Evolutionary conservation across 2,329 filamentous ascomycete species (phyloP).

Genomic region (Triangularia verruculosa): DNA sequence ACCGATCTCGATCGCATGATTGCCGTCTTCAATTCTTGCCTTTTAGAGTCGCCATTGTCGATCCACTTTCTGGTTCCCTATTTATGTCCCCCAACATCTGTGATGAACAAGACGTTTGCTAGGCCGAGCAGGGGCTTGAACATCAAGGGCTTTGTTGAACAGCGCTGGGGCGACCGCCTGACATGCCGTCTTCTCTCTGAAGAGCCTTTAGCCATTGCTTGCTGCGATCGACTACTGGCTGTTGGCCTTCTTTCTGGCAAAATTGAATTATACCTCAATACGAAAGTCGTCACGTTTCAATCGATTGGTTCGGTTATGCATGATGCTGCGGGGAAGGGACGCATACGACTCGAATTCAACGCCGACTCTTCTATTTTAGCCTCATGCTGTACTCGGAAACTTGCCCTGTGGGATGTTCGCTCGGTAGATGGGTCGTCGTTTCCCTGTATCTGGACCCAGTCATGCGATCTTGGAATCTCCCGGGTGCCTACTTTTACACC

Average conservation of each 20-base stretch:
- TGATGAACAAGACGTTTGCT: conserved; percentile 5
- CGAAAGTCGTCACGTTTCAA: neutral
- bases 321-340: too few relatives aligned
- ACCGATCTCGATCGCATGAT: conserved; percentile 3
- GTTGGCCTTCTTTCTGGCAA: neutral
- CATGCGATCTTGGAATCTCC: neutral
- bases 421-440: neutral
- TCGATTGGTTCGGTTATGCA: neutral
- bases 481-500: neutral
- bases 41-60: conserved; percentile 2
- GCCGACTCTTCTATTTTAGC: neutral
- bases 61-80: conserved; percentile 12
- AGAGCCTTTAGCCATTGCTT: neutral
- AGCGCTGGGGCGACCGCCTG: conserved; percentile 8
- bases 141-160: neutral
- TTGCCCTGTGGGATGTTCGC: conserved; percentile 1
- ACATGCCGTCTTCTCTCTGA: neutral
- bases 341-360: conserved; percentile 1
- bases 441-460: neutral
- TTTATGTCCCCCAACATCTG: conserved; percentile 8
- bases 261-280: neutral
- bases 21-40: neutral
- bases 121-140: neutral
- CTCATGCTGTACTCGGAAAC: neutral
- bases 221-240: neutral